Evolutionary conservation across 371 early-diverging fungal species (phyloP), one percentile per base, ranked within the genome.

Genomic region (Sporodiniella umbellata): DNA sequence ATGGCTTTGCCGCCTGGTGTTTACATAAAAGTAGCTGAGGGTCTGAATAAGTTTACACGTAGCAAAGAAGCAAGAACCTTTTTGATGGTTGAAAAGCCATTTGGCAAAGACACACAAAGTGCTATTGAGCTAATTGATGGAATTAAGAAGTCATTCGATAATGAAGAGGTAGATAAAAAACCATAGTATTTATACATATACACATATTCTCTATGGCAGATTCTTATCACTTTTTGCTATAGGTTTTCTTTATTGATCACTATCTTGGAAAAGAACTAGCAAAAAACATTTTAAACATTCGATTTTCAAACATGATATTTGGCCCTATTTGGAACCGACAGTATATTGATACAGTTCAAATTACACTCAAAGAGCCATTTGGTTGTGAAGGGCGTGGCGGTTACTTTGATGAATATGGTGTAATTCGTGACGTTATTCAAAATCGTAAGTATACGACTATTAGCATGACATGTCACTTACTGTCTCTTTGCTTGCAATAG

Each of bases 341-440:
- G 28, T 74, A 84, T 62, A 95, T 99, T 58, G 78, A 85, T 54
- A 94, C 93, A 42, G 84, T 99, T 19, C 95, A 98, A 65, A 95
- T 96, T 65, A 93, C 94, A 0, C 93, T 99, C 64, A 99, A 98
- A 61, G 99, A 99, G 66, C 84, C 83, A 42, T 87, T 99, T 71
- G 99, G 99, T 15, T 96, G 95, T 8, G 93, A 98, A 64, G 99
- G 99, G 33, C 90, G 99, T 25, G 98, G 99, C 33, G 95, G 96
- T 1, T 99, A 99, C 80, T 99, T 99, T 85, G 97, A 99, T 68
- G 92, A 96, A 68, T 95, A 90, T 68, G 99, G 99, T 26, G 96
- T 98, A 45, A 95, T 99, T 56, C 93, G 99, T 53, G 99, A 99
- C 66, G 98, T 99, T 18, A 95, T 99, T 88, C 99, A 99, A 78